phyloP scores from a whole-genome alignment of 1,284 basidiomycete genomes.

The Marasmius oreades region DNA sequence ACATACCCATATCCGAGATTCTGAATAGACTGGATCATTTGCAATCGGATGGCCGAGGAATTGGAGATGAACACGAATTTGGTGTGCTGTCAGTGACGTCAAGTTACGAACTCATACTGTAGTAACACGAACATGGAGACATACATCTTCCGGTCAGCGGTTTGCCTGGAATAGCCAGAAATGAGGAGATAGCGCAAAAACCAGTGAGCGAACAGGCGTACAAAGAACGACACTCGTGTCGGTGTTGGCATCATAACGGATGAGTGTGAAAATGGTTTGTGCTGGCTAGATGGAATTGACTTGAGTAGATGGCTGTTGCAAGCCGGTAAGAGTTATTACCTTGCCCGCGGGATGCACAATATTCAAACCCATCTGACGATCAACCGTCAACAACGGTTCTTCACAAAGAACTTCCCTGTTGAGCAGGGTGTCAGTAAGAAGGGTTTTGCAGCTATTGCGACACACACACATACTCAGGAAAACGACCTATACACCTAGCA shows the following conservation, averaged over 20 bases:
- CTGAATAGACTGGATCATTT: conserved; percentile 87
- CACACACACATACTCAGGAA: conserved; percentile 63
- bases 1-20: conserved; percentile 76
- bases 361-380: conserved; percentile 94
- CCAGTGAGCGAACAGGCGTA: conserved; percentile 32
- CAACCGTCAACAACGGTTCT: conserved; percentile 87
- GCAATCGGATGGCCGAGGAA: conserved; percentile 92
- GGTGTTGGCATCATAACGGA: conserved; percentile 82
- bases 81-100: conserved; percentile 63
- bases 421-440: conserved; percentile 1
- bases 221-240: conserved; percentile 90
- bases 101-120: conserved; percentile 8
- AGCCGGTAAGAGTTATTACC: conserved; percentile 38
- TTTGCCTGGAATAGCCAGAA: conserved; percentile 47
- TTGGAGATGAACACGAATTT: conserved; percentile 95
- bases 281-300: conserved; percentile 53
- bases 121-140: conserved; percentile 23
- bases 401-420: conserved; percentile 83
- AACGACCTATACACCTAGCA: conserved; percentile 79
- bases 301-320: not conserved
- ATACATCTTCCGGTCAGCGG: conserved; percentile 87
- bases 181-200: conserved; percentile 4
- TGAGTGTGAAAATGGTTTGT: conserved; percentile 84
- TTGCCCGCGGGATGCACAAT: conserved; percentile 94
- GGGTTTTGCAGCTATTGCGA: conserved; percentile 7